Evolutionary conservation across 352 stramenopile species (phyloP).

Genomic region (Pythium monospermum): DNA sequence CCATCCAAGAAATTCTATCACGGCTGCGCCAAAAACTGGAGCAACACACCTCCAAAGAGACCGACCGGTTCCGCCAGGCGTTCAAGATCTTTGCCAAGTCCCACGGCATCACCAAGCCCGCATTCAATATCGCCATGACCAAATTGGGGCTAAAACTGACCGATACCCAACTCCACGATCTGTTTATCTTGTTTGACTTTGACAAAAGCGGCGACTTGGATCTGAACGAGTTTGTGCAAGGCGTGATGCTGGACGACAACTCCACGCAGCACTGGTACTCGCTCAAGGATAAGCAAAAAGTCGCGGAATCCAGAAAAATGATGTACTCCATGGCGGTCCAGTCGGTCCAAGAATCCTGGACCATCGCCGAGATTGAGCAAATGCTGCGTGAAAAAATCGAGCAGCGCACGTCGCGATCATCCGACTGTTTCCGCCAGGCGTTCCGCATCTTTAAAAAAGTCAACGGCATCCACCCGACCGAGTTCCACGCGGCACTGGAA

Average conservation of each 20-base stretch:
- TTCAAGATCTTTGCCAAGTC: slow-evolving; percentile 70
- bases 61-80: slow-evolving; percentile 68
- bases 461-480: slow-evolving; percentile 65
- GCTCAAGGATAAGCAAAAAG: slow-evolving; percentile 44
- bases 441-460: slow-evolving; percentile 84
- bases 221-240: slow-evolving; percentile 78
- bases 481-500: slow-evolving; percentile 63
- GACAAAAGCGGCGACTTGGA: slow-evolving; percentile 73
- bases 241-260: slow-evolving; percentile 66
- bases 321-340: slow-evolving; percentile 64
- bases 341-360: slow-evolving; percentile 66
- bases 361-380: slow-evolving; percentile 68
- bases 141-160: slow-evolving; percentile 54
- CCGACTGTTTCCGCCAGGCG: slow-evolving; percentile 74
- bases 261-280: slow-evolving; percentile 52
- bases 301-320: slow-evolving; percentile 41
- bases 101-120: slow-evolving; percentile 42
- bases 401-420: slow-evolving; percentile 68
- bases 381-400: slow-evolving; percentile 84
- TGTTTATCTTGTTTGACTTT: slow-evolving; percentile 74
- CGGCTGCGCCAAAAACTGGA: slow-evolving; percentile 58
- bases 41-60: slow-evolving; percentile 60
- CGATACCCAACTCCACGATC: slow-evolving; percentile 39
- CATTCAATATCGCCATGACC: slow-evolving; percentile 50
- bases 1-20: slow-evolving; percentile 53